Evolutionary conservation across 1,284 basidiomycete genomes (phyloP), one percentile per base, ranked within the genome.

Genomic region (Leccinum subfulvum): DNA sequence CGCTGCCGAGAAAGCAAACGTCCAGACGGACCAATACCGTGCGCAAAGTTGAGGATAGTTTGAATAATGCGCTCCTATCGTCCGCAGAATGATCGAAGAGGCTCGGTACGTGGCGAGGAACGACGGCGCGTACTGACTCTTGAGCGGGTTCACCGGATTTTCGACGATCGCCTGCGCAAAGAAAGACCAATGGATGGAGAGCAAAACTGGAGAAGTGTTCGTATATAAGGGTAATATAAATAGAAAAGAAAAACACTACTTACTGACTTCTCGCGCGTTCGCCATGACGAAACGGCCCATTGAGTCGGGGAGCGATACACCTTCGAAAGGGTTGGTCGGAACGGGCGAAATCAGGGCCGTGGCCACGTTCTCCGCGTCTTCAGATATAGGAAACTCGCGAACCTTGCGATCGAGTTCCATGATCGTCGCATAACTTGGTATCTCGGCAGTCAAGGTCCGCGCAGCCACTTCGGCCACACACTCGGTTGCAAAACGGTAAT

Each of bases 321-420:
- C 63, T 21, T 74, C 72, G 3, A 70, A 39, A 1, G 64, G 16
- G 14, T 66, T 41, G 26, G 64, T 30, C 0, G 67, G 63, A 13
- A 72, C 54, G 8, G 67, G 59, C 8, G 60, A 57, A 10, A 64
- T 60, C 26, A 59, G 61, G 28, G 71, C 66, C 4, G 71, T 64
- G 10, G 71, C 71, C 14, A 73, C 72, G 11, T 77, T 77, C 3
- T 77, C 77, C 16, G 78, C 73, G 44, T 71, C 72, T 26, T 81
- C 79, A n/a, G 86, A 83, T 37, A 88, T 74, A 16, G 83, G 80
- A 66, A 87, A 88, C 64, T 90, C 87, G 57, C 86, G 83, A 13
- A 91, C 82, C 74, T 85, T 88, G 23, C 82, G 81, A 75, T 91
- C 89, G 4, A 91, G 80, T 55, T 89, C 89, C 82, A 89, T 84